Evolutionary conservation across 352 stramenopile species (phyloP).

Genomic region (Phytophthora pinifolia): DNA sequence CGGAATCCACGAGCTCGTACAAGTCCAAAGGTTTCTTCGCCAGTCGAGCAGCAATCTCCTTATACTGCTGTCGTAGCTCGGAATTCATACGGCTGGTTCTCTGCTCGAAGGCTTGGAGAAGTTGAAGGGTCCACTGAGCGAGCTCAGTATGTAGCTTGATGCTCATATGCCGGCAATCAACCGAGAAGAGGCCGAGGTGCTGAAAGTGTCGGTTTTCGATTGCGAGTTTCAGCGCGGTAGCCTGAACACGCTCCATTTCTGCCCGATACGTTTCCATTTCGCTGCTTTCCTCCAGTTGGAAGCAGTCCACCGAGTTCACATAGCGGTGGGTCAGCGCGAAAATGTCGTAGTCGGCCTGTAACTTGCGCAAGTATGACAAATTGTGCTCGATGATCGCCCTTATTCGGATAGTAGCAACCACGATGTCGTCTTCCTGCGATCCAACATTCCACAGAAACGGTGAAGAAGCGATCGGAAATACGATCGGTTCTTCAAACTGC

Average conservation of each 20-base stretch:
- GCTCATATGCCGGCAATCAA: conserved; percentile 58
- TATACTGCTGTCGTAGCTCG: conserved; percentile 70
- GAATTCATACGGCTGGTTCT: conserved; percentile 46
- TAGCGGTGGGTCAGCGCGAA: conserved; percentile 38
- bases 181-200: conserved; percentile 47
- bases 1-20: conserved; percentile 70
- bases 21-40: conserved; percentile 67
- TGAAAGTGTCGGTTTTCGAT: conserved; percentile 23
- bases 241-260: conserved; percentile 33
- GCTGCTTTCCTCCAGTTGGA: conserved; percentile 28
- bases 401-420: conserved; percentile 55
- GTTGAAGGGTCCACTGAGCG: conserved; percentile 35
- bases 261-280: conserved; percentile 28
- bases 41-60: conserved; percentile 63
- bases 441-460: conserved; percentile 72
- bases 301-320: conserved; percentile 49
- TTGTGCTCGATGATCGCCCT: conserved; percentile 67
- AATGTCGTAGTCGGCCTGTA: conserved; percentile 45
- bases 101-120: conserved; percentile 57
- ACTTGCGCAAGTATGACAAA: conserved; percentile 31
- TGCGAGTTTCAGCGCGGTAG: conserved; percentile 24
- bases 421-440: conserved; percentile 64
- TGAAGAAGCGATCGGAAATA: conserved; percentile 27
- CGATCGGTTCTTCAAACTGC: conserved; percentile 48
- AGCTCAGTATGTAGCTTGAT: conserved; percentile 37